A percentile compares a stretch with the other conserved stretches of the same genome.
These are phyloP conservation scores for Phialophora chinensis DNA, from an alignment of 2,329 filamentous ascomycete species.

Conservation along the genomic window DNA sequence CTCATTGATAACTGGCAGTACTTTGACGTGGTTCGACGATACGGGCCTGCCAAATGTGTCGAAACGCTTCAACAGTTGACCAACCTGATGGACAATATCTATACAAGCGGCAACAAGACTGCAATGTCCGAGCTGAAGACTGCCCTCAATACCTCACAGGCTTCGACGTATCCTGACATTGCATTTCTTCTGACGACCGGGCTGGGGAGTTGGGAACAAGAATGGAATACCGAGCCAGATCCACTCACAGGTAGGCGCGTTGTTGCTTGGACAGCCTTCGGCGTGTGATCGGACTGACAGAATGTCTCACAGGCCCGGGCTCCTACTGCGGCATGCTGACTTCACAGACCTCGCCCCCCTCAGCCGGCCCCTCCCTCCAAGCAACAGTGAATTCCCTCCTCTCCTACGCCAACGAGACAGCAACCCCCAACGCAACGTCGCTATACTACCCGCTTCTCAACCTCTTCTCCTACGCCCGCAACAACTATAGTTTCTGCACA, in stretches of 20 bases:
- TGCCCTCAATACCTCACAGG: slow-evolving; percentile 52
- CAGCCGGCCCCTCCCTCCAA: slow-evolving; percentile 1
- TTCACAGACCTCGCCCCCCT: neutral
- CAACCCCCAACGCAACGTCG: slow-evolving; percentile 3
- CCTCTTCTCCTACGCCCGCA: slow-evolving; percentile 2
- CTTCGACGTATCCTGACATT: slow-evolving; percentile 41
- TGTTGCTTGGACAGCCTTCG: neutral
- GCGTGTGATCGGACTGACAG: neutral
- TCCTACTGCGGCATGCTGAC: slow-evolving; percentile 18
- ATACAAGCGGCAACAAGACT: slow-evolving; percentile 49
- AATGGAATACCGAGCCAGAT: slow-evolving; percentile 51
- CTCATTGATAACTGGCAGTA: slow-evolving; percentile 77
- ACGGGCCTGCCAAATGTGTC: slow-evolving; percentile 68
- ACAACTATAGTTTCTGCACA: slow-evolving; percentile 4
- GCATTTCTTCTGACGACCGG: slow-evolving; percentile 54
- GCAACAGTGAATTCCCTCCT: neutral
- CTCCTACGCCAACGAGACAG: slow-evolving; percentile 14
- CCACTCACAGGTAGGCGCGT: slow-evolving; percentile 1
- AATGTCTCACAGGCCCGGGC: slow-evolving; percentile 3
- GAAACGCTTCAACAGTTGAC: slow-evolving; percentile 65
- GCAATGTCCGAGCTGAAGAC: slow-evolving; percentile 54
- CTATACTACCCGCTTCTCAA: slow-evolving; percentile 19
- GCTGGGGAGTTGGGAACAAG: slow-evolving; percentile 55
- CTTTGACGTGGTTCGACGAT: slow-evolving; percentile 62
- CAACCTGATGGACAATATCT: slow-evolving; percentile 64